These are phyloP conservation scores for Teratosphaeria viscida DNA, from an alignment of 2,329 filamentous ascomycete genomes.

Conservation along the genomic window DNA sequence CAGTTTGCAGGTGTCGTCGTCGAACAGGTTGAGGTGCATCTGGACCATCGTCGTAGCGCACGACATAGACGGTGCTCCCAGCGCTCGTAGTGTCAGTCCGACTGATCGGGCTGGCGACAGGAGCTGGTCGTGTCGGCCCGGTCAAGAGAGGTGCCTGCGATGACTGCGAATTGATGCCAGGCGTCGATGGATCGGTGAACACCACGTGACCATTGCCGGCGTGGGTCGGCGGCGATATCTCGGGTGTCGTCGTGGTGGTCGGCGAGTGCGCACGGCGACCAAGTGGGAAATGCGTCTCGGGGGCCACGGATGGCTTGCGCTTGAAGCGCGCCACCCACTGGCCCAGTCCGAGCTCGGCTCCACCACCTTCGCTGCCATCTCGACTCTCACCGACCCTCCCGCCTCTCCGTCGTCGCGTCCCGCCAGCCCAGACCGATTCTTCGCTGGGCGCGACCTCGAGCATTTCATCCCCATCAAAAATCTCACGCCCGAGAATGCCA, in stretches of 20 bases:
- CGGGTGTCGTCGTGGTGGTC: conserved; percentile 9
- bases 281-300: conserved; percentile 21
- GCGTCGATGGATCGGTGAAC: conserved; percentile 13
- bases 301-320: conserved; percentile 13
- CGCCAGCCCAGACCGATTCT: conserved; percentile 40
- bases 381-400: conserved; percentile 6
- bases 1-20: conserved; percentile 10
- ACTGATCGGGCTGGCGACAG: conserved; percentile 46
- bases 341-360: conserved; percentile 16
- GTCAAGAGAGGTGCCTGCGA: not conserved
- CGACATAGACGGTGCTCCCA: conserved; percentile 53
- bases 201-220: conserved; percentile 8
- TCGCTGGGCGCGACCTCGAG: conserved; percentile 56
- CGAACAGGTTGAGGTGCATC: conserved; percentile 33
- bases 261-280: conserved; percentile 21
- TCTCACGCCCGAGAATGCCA: conserved; percentile 77
- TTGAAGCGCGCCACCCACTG: conserved; percentile 18
- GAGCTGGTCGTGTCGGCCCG: conserved; percentile 33
- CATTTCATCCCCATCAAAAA: conserved; percentile 93
- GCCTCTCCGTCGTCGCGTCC: conserved; percentile 7
- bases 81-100: conserved; percentile 52
- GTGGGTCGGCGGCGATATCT: conserved; percentile 2
- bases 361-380: conserved; percentile 21
- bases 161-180: not conserved
- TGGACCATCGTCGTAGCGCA: conserved; percentile 48